phyloP scores from a whole-genome alignment of 108 stramenopile species.

The Skeletonema tropicum region DNA sequence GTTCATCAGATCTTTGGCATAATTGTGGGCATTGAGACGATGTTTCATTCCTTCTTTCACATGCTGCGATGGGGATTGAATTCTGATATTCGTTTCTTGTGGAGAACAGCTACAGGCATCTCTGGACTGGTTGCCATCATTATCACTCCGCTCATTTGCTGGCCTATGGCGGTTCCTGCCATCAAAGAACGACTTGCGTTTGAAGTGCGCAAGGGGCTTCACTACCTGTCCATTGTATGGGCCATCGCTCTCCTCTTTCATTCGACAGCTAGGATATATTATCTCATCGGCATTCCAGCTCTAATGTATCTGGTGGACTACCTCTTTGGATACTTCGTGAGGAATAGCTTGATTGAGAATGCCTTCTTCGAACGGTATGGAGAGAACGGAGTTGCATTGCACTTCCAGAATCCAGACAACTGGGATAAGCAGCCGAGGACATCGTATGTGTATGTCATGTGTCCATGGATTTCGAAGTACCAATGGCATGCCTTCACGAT shows the following conservation, averaged over 20 bases:
- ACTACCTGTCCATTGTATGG: not conserved
- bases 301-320: not conserved
- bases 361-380: too few species aligned
- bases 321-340: too few species aligned
- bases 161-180: not conserved
- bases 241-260: not conserved
- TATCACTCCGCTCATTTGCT: not conserved
- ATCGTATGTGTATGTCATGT: conserved; percentile 28
- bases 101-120: not conserved
- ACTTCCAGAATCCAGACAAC: not conserved
- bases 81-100: not conserved
- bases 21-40: conserved; percentile 15
- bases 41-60: conserved; percentile 22
- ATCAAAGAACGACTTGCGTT: not conserved
- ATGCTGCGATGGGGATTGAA: conserved; percentile 13
- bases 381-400: not conserved
- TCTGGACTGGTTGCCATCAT: not conserved
- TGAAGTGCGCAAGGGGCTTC: conserved; percentile 1
- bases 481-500: conserved; percentile 31
- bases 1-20: conserved; percentile 14
- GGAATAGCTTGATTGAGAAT: too few species aligned
- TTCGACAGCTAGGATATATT: not conserved
- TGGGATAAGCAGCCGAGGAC: not conserved
- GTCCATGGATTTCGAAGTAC: conserved; percentile 15
- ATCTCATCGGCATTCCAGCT: not conserved